phyloP scores from a whole-genome alignment of 352 stramenopile species.

The Globisporangium takayamanum region DNA sequence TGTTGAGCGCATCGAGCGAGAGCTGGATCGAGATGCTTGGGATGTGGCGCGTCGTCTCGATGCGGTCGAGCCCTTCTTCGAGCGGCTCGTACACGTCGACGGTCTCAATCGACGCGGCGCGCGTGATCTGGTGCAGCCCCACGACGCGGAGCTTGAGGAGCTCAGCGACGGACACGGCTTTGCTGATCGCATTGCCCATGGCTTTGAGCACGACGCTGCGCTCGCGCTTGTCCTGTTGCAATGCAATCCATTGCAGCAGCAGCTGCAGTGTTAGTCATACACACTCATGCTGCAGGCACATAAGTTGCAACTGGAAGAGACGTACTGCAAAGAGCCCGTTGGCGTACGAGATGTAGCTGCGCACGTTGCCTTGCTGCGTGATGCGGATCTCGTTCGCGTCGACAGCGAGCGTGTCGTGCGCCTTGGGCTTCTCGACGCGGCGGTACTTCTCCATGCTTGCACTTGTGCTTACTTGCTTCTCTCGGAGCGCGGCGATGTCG shows the following conservation, averaged over 20 bases:
- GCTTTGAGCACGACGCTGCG: conserved; percentile 61
- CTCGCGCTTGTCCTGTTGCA: conserved; percentile 56
- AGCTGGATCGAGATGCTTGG: conserved; percentile 72
- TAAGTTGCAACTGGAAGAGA: not conserved
- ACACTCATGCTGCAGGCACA: not conserved
- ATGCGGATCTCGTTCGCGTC: conserved; percentile 80
- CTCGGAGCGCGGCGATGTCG: too few relatives aligned
- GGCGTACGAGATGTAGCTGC: conserved; percentile 77
- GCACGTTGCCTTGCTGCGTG: conserved; percentile 75
- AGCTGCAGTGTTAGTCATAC: not conserved
- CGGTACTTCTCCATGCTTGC: conserved; percentile 78
- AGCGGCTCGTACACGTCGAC: conserved; percentile 81
- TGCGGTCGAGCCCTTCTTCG: conserved; percentile 76
- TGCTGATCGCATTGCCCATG: conserved; percentile 82
- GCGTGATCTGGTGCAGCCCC: conserved; percentile 69
- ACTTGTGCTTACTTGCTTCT: too few relatives aligned
- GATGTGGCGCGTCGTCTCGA: conserved; percentile 67
- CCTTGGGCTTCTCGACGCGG: conserved; percentile 57
- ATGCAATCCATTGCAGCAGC: not conserved
- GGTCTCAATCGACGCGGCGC: conserved; percentile 73
- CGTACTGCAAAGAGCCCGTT: conserved; percentile 62
- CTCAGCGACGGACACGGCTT: conserved; percentile 80
- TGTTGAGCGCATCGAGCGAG: conserved; percentile 58
- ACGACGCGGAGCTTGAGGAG: conserved; percentile 75
- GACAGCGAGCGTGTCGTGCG: conserved; percentile 34